These are phyloP conservation scores for Litsea cubeba DNA, from an alignment of 164 flowering plant genomes.

Conservation along the genomic window DNA sequence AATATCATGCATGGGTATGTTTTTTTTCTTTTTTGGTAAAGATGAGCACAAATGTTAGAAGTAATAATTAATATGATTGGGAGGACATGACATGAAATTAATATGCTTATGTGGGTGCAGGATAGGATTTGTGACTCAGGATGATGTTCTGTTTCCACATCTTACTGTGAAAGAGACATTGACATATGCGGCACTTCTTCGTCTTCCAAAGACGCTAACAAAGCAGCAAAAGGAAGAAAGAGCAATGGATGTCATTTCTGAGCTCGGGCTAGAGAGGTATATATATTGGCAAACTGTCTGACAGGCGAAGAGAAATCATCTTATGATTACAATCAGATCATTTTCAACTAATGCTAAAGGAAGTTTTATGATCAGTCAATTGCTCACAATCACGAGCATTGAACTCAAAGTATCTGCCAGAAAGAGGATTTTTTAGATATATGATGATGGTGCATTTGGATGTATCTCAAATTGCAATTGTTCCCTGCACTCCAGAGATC, in stretches of 20 bases:
- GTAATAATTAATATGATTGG: neutral
- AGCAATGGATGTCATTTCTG: constrained; percentile 69
- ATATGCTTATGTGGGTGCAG: constrained; percentile 32
- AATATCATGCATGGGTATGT: too few species aligned
- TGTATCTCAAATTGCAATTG: neutral
- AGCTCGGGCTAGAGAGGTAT: constrained; percentile 45
- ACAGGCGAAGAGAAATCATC: neutral
- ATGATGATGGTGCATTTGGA: neutral
- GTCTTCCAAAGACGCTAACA: constrained; percentile 66
- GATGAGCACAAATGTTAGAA: neutral
- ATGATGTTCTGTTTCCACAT: constrained; percentile 92
- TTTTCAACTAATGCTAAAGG: neutral
- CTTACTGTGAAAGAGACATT: constrained; percentile 89
- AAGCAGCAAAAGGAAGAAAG: constrained; percentile 80
- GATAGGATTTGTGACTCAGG: constrained; percentile 98
- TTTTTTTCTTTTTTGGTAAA: too few species aligned
- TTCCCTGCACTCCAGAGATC: too few species aligned
- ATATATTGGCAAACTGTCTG: neutral
- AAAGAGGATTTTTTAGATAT: too few species aligned
- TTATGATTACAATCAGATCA: neutral
- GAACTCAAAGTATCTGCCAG: neutral
- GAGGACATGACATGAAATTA: neutral
- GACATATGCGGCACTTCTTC: constrained; percentile 73
- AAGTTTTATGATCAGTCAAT: too few species aligned
- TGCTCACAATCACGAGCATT: neutral